A percentile compares a stretch with the other conserved stretches of the same genome.
Conservation (phyloP, 2,329 filamentous ascomycete genomes). For the Aspergillus bombycis region DNA sequence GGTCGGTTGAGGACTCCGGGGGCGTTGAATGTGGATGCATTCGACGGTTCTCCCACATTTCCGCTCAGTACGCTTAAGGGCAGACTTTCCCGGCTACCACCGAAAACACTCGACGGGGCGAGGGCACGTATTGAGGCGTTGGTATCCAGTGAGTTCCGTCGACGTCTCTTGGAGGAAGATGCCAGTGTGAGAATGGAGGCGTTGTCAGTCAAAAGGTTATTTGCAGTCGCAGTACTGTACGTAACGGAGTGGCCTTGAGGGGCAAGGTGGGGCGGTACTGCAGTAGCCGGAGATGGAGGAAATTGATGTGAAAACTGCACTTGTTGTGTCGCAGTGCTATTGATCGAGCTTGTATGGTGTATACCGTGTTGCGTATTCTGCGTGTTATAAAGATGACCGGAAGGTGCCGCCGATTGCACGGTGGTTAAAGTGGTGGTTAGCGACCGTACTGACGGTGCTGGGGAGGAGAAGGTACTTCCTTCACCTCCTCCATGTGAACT, state of each 20-base stretch:
- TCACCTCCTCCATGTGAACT: slow-evolving; percentile 69
- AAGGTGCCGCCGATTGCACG: slow-evolving; percentile 64
- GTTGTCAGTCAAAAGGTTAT: slow-evolving; percentile 67
- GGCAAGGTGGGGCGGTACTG: slow-evolving; percentile 62
- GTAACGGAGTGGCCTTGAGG: slow-evolving; percentile 58
- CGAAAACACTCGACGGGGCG: slow-evolving; percentile 66
- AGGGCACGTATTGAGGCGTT: slow-evolving; percentile 69
- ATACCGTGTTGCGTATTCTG: slow-evolving; percentile 36
- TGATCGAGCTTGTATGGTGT: slow-evolving; percentile 39
- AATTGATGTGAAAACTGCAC: slow-evolving; percentile 65
- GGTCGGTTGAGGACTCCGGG: slow-evolving; percentile 50
- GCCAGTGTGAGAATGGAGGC: slow-evolving; percentile 68
- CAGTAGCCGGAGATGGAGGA: slow-evolving; percentile 61
- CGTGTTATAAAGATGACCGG: slow-evolving; percentile 47
- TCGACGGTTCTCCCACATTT: slow-evolving; percentile 51
- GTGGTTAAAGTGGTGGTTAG: slow-evolving; percentile 69
- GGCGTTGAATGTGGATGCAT: slow-evolving; percentile 44
- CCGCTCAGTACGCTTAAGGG: slow-evolving; percentile 65
- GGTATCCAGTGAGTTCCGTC: slow-evolving; percentile 66
- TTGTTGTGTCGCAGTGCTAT: slow-evolving; percentile 41
- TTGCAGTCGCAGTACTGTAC: slow-evolving; percentile 64
- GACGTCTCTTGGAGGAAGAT: slow-evolving; percentile 65
- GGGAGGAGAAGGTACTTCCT: slow-evolving; percentile 67
- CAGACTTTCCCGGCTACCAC: slow-evolving; percentile 65
- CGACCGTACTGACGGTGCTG: slow-evolving; percentile 66